phyloP scores from a whole-genome alignment of 768 basidiomycete genomes.

The Boletus rex-veris region DNA sequence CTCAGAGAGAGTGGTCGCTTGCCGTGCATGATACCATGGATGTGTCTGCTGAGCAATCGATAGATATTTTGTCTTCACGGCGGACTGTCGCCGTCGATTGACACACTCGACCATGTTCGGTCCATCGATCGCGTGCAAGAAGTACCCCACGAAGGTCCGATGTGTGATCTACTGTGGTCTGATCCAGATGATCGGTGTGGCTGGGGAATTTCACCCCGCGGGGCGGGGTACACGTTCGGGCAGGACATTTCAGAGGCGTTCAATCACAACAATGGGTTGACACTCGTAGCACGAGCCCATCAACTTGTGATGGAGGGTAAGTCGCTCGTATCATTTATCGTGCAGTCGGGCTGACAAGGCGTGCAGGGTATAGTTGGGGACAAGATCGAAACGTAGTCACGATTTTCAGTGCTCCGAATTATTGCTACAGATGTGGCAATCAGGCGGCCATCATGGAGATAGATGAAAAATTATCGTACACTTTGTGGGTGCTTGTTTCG shows the following conservation, averaged over 20 bases:
- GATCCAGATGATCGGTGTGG: conserved; percentile 99
- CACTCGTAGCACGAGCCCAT: conserved; percentile 90
- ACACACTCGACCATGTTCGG: conserved; percentile 98
- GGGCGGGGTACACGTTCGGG: conserved; percentile 98
- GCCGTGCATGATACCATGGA: background rate
- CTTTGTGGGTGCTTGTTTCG: conserved; percentile 59
- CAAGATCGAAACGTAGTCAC: conserved; percentile 99
- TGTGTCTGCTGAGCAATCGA: conserved; percentile 5
- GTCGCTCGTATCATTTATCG: conserved; percentile 22
- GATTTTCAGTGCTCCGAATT: conserved; percentile 99
- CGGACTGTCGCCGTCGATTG: conserved; percentile 96
- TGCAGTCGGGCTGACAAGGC: conserved; percentile 5
- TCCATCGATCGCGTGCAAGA: conserved; percentile 99
- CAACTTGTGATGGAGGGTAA: conserved; percentile 96
- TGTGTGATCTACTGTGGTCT: conserved; percentile 99
- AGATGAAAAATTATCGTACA: conserved; percentile 95
- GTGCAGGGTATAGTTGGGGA: conserved; percentile 88
- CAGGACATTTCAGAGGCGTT: conserved; percentile 99
- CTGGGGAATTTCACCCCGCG: conserved; percentile 98
- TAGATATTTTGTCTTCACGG: conserved; percentile 99
- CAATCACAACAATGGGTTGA: conserved; percentile 98
- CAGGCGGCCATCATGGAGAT: conserved; percentile 99
- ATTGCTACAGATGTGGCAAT: conserved; percentile 99
- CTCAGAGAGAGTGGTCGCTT: background rate
- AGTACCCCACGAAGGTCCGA: conserved; percentile 98